A percentile compares a stretch with the other conserved stretches of the same genome.
These are phyloP conservation scores for Starmerella stigmatis DNA, from an alignment of 805 yeast genomes.

Conservation along the genomic window DNA sequence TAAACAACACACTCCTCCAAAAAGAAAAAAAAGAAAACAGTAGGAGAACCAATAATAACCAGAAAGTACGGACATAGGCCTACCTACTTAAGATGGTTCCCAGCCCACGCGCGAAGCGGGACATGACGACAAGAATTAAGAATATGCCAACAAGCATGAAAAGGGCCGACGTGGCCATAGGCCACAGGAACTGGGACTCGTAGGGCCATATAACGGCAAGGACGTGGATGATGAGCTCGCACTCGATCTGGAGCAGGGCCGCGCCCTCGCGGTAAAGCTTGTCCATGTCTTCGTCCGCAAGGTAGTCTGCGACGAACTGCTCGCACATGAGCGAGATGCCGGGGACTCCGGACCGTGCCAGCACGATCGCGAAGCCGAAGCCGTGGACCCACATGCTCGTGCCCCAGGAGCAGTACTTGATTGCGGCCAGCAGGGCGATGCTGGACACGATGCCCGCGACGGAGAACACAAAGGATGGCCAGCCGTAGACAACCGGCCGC, in stretches of 20 bases:
- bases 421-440: neutral
- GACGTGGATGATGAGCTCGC: slow-evolving; percentile 15
- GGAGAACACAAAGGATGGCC: slow-evolving; percentile 6
- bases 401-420: neutral
- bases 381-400: slow-evolving; percentile 1
- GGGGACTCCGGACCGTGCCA: slow-evolving; percentile 20
- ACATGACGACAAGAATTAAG: slow-evolving; percentile 6
- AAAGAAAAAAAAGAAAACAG: neutral
- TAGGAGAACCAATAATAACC: neutral
- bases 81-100: neutral
- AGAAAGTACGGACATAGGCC: no score
- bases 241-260: slow-evolving; percentile 11
- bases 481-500: slow-evolving; percentile 10
- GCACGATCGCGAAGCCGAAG: slow-evolving; percentile 14
- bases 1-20: neutral
- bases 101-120: neutral
- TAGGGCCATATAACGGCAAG: slow-evolving; percentile 18
- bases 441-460: slow-evolving; percentile 6
- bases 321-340: slow-evolving; percentile 13
- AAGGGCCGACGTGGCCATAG: slow-evolving; percentile 14
- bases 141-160: slow-evolving; percentile 14
- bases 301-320: slow-evolving; percentile 14
- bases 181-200: slow-evolving; percentile 13
- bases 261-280: slow-evolving; percentile 18
- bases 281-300: slow-evolving; percentile 21